phyloP scores from a whole-genome alignment of 495 filamentous ascomycete genomes.

The Massariosphaeria phaeospora region DNA sequence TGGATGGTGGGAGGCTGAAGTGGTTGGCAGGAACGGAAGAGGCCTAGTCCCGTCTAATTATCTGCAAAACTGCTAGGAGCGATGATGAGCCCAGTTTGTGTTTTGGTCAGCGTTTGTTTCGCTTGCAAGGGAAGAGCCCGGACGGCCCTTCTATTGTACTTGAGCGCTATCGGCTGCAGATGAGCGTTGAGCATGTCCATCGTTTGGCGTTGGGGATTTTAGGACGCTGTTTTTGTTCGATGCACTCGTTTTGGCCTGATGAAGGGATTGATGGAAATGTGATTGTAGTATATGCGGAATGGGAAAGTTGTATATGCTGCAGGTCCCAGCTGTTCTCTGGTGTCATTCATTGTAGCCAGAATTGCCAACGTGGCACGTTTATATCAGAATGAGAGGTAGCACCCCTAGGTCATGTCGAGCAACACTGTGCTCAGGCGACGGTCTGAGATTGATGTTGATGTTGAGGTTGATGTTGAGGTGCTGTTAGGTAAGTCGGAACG shows the following conservation, averaged over 20 bases:
- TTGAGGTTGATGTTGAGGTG: no score
- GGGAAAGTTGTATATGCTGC: slow-evolving; percentile 7
- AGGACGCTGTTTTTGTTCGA: not conserved
- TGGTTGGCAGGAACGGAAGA: slow-evolving; percentile 67
- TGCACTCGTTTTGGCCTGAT: not conserved
- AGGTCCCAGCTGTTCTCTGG: no score
- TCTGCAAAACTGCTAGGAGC: slow-evolving; percentile 61
- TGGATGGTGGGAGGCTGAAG: slow-evolving; percentile 99
- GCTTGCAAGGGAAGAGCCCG: not conserved
- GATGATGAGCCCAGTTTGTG: not conserved
- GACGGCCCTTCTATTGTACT: not conserved
- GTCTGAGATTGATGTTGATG: no score
- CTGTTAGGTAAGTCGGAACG: no score
- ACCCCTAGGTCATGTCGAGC: no score
- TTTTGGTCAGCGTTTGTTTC: not conserved
- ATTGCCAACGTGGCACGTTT: no score
- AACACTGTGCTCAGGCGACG: no score
- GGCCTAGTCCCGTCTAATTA: slow-evolving; percentile 98
- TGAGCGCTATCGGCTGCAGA: not conserved
- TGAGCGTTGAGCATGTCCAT: not conserved
- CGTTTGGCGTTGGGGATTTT: not conserved
- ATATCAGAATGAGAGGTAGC: not conserved
- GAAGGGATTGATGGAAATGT: not conserved
- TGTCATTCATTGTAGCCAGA: no score
- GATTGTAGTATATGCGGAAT: slow-evolving; percentile 9